Base-by-base conservation (phyloP, 495 filamentous ascomycete species). In the Beverwykella pulmonaria region DNA sequence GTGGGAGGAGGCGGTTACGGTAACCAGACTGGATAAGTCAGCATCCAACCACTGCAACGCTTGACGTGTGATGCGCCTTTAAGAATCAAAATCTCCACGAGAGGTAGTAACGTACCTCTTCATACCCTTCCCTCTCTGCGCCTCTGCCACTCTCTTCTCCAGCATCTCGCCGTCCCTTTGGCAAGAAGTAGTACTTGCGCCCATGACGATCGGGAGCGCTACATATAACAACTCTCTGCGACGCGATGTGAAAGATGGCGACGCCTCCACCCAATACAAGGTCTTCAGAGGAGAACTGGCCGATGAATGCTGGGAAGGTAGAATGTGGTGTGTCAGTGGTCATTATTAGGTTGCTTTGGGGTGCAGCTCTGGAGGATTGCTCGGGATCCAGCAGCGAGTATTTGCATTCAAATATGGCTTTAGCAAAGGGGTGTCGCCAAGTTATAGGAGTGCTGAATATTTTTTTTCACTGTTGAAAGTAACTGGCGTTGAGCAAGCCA, bases 161-260 rank as follows among this genome's bases (percentile, higher is more conserved):
- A 10, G 75, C 76, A 73, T 83, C 80, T 46, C 77, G 32, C 36
- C 81, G 63, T 17, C 81, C 81, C 67, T 82, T 82, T 0, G 80
- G 79, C 32, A 82, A 67, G 58, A 82, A 82, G 71, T 76, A 82
- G 69, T 80, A 80, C 15, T 71, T 59, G 44, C 79, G 59, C 9
- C 55, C 57, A 14, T 41, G 30, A 2, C 73, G 70, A 63, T 82
- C 76, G 59, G 73, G 74, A 12, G 63, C 59, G 20, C 58, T 60
- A 72, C 81, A 83, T 17, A 80, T 67, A 0, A 83, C 80, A 1
- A 81, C 79, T 22, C 80, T 76, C 19, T 63, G 59, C 15, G 74
- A 69, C 4, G 78, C 78, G 22, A 82, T 39, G 59, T 83, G 81
- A 67, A 83, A 83, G 53, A 82, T 82, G 5, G 81, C 80, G 0